Percentiles rank a stretch among this genome's conserved stretches.
Evolutionary conservation across 352 stramenopile species (phyloP).

Genomic region (Pseudoperonospora humuli): DNA sequence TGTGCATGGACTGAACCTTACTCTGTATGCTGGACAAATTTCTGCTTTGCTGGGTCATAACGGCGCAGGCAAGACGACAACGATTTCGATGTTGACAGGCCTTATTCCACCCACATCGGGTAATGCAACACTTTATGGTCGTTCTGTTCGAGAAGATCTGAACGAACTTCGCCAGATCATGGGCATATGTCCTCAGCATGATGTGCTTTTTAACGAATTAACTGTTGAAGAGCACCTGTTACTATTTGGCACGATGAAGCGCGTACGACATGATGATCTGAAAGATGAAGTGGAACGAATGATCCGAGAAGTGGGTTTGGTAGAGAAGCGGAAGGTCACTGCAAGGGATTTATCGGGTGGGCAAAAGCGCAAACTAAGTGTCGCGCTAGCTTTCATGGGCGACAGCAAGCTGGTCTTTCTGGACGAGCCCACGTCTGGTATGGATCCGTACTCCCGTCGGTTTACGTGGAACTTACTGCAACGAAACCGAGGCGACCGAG

Average conservation of each 20-base stretch:
- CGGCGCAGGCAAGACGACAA: slow-evolving; percentile 86
- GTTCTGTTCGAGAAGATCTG: slow-evolving; percentile 73
- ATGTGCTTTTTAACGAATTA: slow-evolving; percentile 92
- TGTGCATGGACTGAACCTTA: slow-evolving; percentile 80
- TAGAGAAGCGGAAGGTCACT: slow-evolving; percentile 74
- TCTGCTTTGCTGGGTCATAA: slow-evolving; percentile 86
- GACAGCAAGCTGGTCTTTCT: slow-evolving; percentile 87
- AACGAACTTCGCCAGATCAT: slow-evolving; percentile 86
- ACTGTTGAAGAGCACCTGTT: slow-evolving; percentile 93
- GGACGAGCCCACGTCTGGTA: slow-evolving; percentile 91
- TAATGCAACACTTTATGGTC: slow-evolving; percentile 62
- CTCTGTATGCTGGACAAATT: slow-evolving; percentile 91
- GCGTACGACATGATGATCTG: slow-evolving; percentile 38
- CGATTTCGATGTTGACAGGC: slow-evolving; percentile 91
- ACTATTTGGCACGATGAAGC: slow-evolving; percentile 91
- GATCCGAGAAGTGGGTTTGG: slow-evolving; percentile 80
- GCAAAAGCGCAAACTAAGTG: slow-evolving; percentile 93
- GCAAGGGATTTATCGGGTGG: slow-evolving; percentile 80
- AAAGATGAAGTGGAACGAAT: slow-evolving; percentile 45
- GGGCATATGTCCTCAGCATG: slow-evolving; percentile 95
- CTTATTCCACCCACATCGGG: slow-evolving; percentile 60
- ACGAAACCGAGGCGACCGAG: slow-evolving; percentile 63
- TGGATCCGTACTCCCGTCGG: slow-evolving; percentile 92
- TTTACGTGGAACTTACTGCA: slow-evolving; percentile 93
- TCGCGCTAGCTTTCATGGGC: slow-evolving; percentile 94